Percentiles rank a stretch among this genome's conserved stretches.
phyloP scores from a whole-genome alignment of 2,329 filamentous ascomycete genomes.

The Daldinia sp. region DNA sequence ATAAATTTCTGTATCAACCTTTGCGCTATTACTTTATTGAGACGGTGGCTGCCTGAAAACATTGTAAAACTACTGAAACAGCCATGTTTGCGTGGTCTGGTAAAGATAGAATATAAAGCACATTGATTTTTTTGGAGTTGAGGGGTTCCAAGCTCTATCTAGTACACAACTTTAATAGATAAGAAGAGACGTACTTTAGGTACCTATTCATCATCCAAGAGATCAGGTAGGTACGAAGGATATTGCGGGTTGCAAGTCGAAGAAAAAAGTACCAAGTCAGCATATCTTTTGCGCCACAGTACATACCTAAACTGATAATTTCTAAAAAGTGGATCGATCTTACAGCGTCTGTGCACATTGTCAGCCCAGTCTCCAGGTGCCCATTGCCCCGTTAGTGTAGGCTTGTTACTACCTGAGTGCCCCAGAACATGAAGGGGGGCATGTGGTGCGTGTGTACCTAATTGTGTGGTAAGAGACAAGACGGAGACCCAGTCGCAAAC shows the following conservation, averaged over 20 bases:
- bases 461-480: slow-evolving; percentile 24
- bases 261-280: not conserved
- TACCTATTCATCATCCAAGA: not conserved
- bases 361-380: slow-evolving; percentile 18
- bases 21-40: not conserved
- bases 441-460: slow-evolving; percentile 7
- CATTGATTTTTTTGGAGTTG: slow-evolving; percentile 1
- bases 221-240: not conserved
- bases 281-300: not conserved
- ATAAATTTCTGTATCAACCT: not conserved
- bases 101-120: not conserved
- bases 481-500: slow-evolving; percentile 34
- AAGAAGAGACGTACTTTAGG: too few species aligned
- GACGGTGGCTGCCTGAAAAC: not conserved
- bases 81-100: not conserved
- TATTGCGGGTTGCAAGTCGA: not conserved
- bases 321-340: slow-evolving; percentile 25
- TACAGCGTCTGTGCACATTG: not conserved
- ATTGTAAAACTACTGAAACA: not conserved
- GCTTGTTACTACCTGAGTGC: slow-evolving; percentile 5
- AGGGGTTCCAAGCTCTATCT: not conserved
- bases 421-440: not conserved
- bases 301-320: slow-evolving; percentile 15
- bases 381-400: slow-evolving; percentile 9
- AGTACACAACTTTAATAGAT: not conserved